Base-by-base conservation (phyloP, 345 rosid genomes). In the Gossypium mustelinum region DNA sequence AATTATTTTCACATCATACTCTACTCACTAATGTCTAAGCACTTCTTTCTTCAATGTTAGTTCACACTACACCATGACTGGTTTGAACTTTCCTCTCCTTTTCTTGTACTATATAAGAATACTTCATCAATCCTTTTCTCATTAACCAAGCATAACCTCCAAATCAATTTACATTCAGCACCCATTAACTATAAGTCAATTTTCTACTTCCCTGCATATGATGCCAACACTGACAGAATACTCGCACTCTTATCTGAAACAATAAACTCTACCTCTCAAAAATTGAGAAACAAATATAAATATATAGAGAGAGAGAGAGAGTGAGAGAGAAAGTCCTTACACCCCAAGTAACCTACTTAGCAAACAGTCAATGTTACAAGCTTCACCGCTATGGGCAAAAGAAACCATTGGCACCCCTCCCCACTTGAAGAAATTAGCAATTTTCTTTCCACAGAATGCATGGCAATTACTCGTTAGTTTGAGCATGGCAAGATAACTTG, bases 251-350 rank as follows among this genome's bases (percentile, higher is more conserved):
- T 47, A 41, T 41, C 18, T 17, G 14, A 9, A 39, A 27, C 0
- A 41, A 41, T 39, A 64, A 64, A n/a, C 7, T 17, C 9, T 17
- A 39, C 41, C 57, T 68, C 9, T 14, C n/a, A 68, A 68, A 68
- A 47, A 66, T 44, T 66, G n/a, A 43, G 11, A 66, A 17, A 66
- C 9, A 62, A 2, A 41, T 5, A 34, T 34, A 34, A 1, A 29
- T 29, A 29, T 3, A 29, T 1, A 29, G 1, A 3, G 39, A 34
- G 1, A 34, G 7, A 0, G 41, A 0, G 7, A 0, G 39, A 0
- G 34, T 3, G 3, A 63, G 17, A 20, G 70, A 20, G 16, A 9
- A 0, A 13, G 7, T 20, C 55, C 39, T 22, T 47, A 43, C 52
- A 48, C 11, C 39, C 12, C 58, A 68, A 24, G 14, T 24, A 68